Base-by-base conservation (phyloP, 345 rosid species). In the Hirschfeldia incana region DNA sequence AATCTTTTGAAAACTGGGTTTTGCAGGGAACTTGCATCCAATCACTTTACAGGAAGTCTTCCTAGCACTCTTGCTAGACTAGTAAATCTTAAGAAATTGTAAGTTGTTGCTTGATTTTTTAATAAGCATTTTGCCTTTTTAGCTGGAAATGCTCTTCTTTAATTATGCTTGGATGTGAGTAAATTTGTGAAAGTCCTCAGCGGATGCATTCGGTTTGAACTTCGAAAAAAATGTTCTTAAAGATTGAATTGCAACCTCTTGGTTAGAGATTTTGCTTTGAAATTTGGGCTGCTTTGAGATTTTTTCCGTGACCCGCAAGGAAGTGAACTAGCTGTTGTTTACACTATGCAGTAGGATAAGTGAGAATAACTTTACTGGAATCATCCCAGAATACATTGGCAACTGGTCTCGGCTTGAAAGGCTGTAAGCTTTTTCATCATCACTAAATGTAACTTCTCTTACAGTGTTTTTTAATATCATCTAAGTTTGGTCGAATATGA, bases 291-390 rank as follows among this genome's bases (percentile, higher is more conserved):
- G 26, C 8, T 16, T 53, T 49, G 17, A 49, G 7, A 8, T 6
- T 10, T 46, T 46, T 17, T 46, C 55, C 55, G 13, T 46, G 55
- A 12, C 16, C 55, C 4, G 1, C 27, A 5, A 61, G 67, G 57
- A 51, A 34, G 16, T 75, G 5, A 74, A 30, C 36, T 51, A 26
- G 16, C 16, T 66, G 16, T 66, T 57, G n/a, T 37, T 60, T 21
- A 46, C 30, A 15, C 39, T 49, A 4, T 77, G 84, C 90, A 93
- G 98, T 72, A 82, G 88, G 81, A 81, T 91, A 70, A 80, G 82
- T 57, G 98, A 93, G 69, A 93, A 93, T 81, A 81, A 85, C 82
- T 87, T 93, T 63, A 89, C 13, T 29, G 97, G 97, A 12, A 85
- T 39, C 58, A 88, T 90, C 69, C 97, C 95, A 1, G 85, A 32